Evolutionary conservation across 768 basidiomycete species (phyloP).

Genomic region (Mycena sanguinolenta): DNA sequence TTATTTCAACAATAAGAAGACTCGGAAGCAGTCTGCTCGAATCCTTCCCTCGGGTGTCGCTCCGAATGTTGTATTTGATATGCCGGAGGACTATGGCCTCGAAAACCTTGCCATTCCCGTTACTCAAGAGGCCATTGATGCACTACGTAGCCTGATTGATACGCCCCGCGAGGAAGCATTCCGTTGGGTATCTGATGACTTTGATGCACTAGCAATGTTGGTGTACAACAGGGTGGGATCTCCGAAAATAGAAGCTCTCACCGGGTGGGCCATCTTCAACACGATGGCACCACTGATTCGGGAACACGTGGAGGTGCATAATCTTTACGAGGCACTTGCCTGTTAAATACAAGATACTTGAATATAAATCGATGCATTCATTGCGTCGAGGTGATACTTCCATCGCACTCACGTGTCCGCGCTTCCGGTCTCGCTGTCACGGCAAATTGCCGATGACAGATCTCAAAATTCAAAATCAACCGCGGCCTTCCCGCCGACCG

Average conservation of each 20-base stretch:
- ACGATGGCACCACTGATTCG: too few species aligned
- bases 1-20: slow-evolving; percentile 31
- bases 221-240: not conserved
- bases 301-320: not conserved
- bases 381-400: too few species aligned
- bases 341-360: too few species aligned
- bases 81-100: slow-evolving; percentile 21
- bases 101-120: slow-evolving; percentile 21
- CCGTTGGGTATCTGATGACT: slow-evolving; percentile 19
- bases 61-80: slow-evolving; percentile 27
- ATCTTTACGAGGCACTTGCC: not conserved
- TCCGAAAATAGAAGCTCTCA: not conserved
- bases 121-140: slow-evolving; percentile 13
- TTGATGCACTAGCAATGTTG: slow-evolving; percentile 38
- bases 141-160: slow-evolving; percentile 13
- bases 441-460: too few species aligned
- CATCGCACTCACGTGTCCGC: too few species aligned
- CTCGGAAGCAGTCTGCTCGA: slow-evolving; percentile 13
- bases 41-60: slow-evolving; percentile 31
- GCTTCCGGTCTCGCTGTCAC: too few species aligned
- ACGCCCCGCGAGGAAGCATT: slow-evolving; percentile 12
- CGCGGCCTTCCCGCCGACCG: too few species aligned
- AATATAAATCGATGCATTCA: too few species aligned
- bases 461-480: too few species aligned
- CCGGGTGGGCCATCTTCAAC: not conserved